phyloP scores from a whole-genome alignment of 1,284 basidiomycete genomes.

The Acaromyces ingoldii region DNA sequence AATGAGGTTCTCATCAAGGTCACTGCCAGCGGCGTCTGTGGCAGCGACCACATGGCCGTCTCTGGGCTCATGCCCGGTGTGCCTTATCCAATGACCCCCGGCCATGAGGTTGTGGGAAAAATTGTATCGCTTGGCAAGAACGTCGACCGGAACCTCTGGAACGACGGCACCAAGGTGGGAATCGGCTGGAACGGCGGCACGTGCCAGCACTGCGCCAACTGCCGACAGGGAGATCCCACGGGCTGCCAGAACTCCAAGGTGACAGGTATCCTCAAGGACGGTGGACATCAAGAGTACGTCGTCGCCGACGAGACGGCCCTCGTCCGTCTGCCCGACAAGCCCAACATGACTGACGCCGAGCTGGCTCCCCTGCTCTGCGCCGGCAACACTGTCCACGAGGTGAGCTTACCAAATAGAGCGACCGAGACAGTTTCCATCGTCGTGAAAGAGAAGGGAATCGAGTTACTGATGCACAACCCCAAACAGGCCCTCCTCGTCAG shows the following conservation, averaged over 20 bases:
- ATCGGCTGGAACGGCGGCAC: constrained; percentile 41
- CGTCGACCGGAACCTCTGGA: constrained; percentile 31
- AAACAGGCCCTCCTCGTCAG: constrained; percentile 52
- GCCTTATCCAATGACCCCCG: constrained; percentile 33
- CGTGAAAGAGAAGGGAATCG: too few species aligned
- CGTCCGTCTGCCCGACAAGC: constrained; percentile 44
- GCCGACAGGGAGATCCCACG: constrained; percentile 40
- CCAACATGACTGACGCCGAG: constrained; percentile 49
- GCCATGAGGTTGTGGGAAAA: constrained; percentile 36
- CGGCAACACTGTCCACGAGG: constrained; percentile 52
- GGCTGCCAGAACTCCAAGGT: constrained; percentile 17
- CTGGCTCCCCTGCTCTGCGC: constrained; percentile 54
- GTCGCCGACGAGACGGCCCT: constrained; percentile 52
- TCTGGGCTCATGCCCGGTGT: constrained; percentile 8
- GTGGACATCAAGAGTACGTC: constrained; percentile 51
- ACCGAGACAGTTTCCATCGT: too few species aligned
- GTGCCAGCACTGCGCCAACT: constrained; percentile 38
- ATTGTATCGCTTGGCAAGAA: constrained; percentile 18
- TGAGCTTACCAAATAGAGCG: too few species aligned
- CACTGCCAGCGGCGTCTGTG: constrained; percentile 2
- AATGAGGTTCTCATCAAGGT: constrained; percentile 13
- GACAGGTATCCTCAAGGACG: constrained; percentile 51
- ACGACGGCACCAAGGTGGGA: constrained; percentile 44
- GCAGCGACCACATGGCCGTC: constrained; percentile 1
- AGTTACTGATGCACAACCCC: too few species aligned